A percentile compares a stretch with the other conserved stretches of the same genome.
Conservation (phyloP, 495 filamentous ascomycete genomes). For the Talaromyces nanjingensis region DNA sequence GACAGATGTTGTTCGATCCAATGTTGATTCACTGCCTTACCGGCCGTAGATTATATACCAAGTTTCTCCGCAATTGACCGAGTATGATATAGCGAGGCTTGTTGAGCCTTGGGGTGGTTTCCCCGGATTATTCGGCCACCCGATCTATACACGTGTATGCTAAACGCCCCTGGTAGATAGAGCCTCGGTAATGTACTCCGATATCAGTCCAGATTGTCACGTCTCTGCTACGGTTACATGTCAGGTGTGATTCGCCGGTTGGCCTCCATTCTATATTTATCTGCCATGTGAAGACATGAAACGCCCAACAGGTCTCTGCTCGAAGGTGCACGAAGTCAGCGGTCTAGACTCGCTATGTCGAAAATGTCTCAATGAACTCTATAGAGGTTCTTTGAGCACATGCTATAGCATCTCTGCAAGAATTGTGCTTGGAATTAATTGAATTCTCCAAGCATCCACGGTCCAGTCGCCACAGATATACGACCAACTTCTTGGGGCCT, state of each 20-base stretch:
- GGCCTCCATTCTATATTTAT: background rate
- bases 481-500: background rate
- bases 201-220: background rate
- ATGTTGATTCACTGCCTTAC: background rate
- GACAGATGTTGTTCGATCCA: background rate
- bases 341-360: background rate
- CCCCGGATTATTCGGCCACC: background rate
- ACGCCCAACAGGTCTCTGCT: background rate
- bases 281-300: background rate
- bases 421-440: background rate
- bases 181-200: background rate
- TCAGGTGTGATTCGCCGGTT: background rate
- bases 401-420: background rate
- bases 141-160: background rate
- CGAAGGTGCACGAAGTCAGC: background rate
- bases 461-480: background rate
- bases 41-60: background rate
- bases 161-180: background rate
- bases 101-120: background rate
- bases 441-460: background rate
- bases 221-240: background rate
- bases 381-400: background rate
- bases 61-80: background rate
- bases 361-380: background rate
- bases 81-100: background rate